Conservation (phyloP, 2,329 filamentous ascomycete species). For the Sarocladium strictum region DNA sequence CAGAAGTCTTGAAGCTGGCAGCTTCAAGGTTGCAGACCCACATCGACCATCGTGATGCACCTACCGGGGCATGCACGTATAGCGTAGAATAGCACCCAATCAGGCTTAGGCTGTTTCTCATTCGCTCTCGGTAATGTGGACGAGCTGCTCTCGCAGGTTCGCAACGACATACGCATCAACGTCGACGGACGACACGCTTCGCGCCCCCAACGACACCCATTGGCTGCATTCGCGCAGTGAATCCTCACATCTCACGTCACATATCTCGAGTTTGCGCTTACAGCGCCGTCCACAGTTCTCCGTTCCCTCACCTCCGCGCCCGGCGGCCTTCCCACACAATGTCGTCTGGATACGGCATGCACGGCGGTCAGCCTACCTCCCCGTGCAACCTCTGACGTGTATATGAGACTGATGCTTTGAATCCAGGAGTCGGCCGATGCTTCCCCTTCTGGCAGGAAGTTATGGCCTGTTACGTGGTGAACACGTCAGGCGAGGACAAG, state of each 20-base stretch:
- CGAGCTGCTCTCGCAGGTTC: background rate
- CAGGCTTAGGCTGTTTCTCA: background rate
- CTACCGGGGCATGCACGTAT: background rate
- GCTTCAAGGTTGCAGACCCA: background rate
- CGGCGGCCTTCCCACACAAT: conserved; percentile 35
- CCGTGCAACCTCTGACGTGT: background rate
- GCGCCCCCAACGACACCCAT: background rate
- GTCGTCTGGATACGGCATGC: conserved; percentile 78
- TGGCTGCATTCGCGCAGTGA: background rate
- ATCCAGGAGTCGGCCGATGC: conserved; percentile 65
- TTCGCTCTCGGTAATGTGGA: background rate
- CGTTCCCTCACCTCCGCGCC: background rate
- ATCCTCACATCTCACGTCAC: background rate
- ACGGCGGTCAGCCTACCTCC: conserved; percentile 58
- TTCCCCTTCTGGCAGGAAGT: conserved; percentile 99
- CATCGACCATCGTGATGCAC: background rate
- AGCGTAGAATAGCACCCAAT: background rate
- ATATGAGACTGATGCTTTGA: conserved; percentile 15
- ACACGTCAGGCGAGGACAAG: conserved; percentile 72
- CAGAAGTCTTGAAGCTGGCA: background rate
- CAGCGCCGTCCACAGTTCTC: background rate
- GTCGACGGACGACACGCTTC: background rate
- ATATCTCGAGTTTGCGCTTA: background rate
- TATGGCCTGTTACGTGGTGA: conserved; percentile 95
- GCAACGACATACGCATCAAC: background rate